Evolutionary conservation across 73 alveolate genomes (phyloP), one percentile per base, ranked within the genome.

Genomic region (Diophrys sp.): DNA sequence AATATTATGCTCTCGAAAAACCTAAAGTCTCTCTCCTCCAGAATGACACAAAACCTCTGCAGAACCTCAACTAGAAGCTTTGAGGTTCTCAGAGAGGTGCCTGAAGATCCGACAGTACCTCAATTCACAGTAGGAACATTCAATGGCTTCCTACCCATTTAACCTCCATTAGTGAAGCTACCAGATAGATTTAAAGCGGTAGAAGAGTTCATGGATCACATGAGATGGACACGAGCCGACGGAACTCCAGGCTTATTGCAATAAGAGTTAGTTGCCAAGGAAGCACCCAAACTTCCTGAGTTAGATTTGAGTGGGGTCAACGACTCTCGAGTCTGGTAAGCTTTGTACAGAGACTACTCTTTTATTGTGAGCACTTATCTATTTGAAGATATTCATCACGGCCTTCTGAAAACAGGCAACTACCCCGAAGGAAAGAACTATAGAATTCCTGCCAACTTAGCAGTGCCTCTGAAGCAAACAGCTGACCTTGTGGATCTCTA

Each of bases 381-480:
- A n/a, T 69, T 75, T 54, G 83, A 75, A 26, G 75, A 67, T 53
- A 33, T 62, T 44, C 83, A 75, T 75, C 80, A 75, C 26, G 67
- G 84, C 67, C 31, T 74, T 23, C 67, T 74, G 0, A 71, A 75
- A 29, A 73, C 90, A 33, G 67, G 73, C 18, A 57, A 71, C 26
- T 71, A 74, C 34, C 62, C 62, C 62, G 87, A 70, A 0, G 71
- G 33, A 14, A 71, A 53, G 2, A 72, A 79, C 25, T 29, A 74
- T 27, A 79, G 84, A 77, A 70, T 77, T 18, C 84, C 84, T 1
- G 70, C 67, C 24, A 77, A 77, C 57, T 28, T 77, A 11, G 84
- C 84, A 27, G 31, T 62, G 0, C 77, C 84, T 14, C 67, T 77
- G 62, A 26, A 24, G 24, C n/a, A 23, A 1, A 25, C 62, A 18